Evolutionary conservation across 139 green algal genomes (phyloP).

Genomic region (Parachlorella kessleri): DNA sequence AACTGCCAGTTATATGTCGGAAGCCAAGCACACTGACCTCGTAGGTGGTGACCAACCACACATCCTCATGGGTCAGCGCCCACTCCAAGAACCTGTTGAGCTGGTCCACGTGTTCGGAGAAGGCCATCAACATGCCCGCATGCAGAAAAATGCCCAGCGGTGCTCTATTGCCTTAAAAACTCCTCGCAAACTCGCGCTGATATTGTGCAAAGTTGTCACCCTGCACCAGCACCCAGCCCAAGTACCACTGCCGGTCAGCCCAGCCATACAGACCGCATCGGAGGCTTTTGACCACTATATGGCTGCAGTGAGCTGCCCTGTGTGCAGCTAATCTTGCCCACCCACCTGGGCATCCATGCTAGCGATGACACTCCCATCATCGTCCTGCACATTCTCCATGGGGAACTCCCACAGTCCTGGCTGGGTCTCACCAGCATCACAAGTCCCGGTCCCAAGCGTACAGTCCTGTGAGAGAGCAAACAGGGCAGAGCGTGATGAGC

Average conservation of each 20-base stretch:
- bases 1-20: neutral
- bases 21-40: neutral
- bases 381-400: conserved; percentile 1
- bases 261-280: too few relatives aligned
- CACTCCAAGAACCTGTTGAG: neutral
- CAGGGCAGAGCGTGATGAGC: too few relatives aligned
- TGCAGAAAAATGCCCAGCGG: conserved; percentile 12
- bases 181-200: neutral
- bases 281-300: too few relatives aligned
- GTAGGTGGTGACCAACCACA: conserved; percentile 4
- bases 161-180: neutral
- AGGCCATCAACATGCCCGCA: neutral
- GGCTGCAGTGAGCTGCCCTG: too few relatives aligned
- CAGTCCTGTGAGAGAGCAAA: too few relatives aligned
- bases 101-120: neutral
- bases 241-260: too few relatives aligned
- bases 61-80: neutral
- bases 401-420: conserved; percentile 12
- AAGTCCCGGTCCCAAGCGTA: neutral
- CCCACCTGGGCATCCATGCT: conserved; percentile 9
- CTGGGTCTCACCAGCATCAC: neutral
- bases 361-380: neutral
- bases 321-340: too few relatives aligned
- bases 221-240: too few relatives aligned
- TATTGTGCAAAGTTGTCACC: neutral